phyloP scores from a whole-genome alignment of 331 rosid genomes.

The Arachis monticola region DNA sequence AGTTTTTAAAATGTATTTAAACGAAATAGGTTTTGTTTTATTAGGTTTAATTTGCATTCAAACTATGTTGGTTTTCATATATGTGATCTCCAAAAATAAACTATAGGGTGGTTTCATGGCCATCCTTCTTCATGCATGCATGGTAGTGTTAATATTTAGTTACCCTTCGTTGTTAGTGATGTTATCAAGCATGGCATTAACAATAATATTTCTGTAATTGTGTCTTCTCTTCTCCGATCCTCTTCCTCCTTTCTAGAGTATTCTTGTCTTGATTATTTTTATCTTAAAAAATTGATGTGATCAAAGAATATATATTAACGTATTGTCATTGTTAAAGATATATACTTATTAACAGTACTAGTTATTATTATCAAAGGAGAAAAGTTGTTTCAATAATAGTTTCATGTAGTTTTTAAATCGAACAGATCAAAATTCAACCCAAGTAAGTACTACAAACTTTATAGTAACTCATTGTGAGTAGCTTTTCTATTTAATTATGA shows the following conservation, averaged over 20 bases:
- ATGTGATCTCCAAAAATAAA: constrained; percentile 44
- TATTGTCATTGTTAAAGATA: neutral
- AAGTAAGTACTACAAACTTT: neutral
- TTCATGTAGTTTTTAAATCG: neutral
- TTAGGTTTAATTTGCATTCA: neutral
- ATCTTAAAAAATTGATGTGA: neutral
- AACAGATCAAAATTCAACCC: neutral
- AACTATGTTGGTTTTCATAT: neutral
- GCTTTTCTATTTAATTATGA: neutral
- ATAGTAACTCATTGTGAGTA: neutral
- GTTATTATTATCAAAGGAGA: too few relatives aligned
- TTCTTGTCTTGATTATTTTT: neutral
- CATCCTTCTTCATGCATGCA: constrained; percentile 35
- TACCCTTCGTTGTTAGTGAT: neutral
- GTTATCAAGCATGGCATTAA: constrained; percentile 18
- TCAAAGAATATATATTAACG: neutral
- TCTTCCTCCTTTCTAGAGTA: neutral
- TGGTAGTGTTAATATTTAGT: neutral
- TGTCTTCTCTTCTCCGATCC: neutral
- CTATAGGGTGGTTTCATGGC: constrained; percentile 32
- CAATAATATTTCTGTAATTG: neutral
- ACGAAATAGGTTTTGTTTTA: neutral
- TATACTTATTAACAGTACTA: too few relatives aligned
- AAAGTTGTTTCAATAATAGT: neutral
- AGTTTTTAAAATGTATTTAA: too few relatives aligned